Percentiles rank a stretch among this genome's conserved stretches.
Conservation (phyloP, 1,139 yeast genomes). For the Chernovozyma sophiae-reginae region DNA sequence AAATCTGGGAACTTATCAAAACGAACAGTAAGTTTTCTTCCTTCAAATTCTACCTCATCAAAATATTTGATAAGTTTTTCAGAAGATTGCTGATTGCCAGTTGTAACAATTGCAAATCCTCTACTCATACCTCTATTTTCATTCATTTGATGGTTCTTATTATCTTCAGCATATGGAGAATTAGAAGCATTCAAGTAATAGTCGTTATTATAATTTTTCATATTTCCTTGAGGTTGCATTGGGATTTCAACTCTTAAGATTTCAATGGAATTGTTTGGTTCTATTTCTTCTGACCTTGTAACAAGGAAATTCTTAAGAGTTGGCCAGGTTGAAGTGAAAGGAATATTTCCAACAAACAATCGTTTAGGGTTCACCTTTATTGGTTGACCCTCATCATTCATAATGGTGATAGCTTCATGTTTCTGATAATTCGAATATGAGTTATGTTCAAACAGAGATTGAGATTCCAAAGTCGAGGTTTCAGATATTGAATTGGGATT, state of each 20-base stretch:
- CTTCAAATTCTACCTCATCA: conserved; percentile 51
- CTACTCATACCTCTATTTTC: conserved; percentile 34
- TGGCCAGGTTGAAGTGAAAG: conserved; percentile 55
- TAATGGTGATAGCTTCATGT: conserved; percentile 17
- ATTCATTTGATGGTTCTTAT: not conserved
- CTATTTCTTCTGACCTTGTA: conserved; percentile 27
- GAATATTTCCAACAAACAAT: conserved; percentile 54
- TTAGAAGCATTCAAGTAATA: conserved; percentile 8
- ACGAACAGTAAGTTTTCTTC: conserved; percentile 57
- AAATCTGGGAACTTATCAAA: conserved; percentile 48
- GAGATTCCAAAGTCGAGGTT: not conserved
- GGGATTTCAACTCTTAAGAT: conserved; percentile 57
- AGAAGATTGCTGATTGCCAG: conserved; percentile 47
- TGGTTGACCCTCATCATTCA: conserved; percentile 27
- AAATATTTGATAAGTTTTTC: conserved; percentile 45
- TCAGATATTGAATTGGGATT: not conserved
- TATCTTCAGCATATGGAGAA: conserved; percentile 1
- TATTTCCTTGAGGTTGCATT: conserved; percentile 21
- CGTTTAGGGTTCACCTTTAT: conserved; percentile 36
- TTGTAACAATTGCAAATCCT: conserved; percentile 67
- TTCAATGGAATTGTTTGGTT: conserved; percentile 23
- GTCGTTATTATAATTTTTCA: conserved; percentile 3
- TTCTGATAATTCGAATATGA: not conserved
- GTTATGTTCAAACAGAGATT: not conserved
- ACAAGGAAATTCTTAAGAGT: conserved; percentile 48